A percentile compares a stretch with the other conserved stretches of the same genome.
Evolutionary conservation across 495 filamentous ascomycete genomes (phyloP).

Genomic region (Bathelium albidoporum): DNA sequence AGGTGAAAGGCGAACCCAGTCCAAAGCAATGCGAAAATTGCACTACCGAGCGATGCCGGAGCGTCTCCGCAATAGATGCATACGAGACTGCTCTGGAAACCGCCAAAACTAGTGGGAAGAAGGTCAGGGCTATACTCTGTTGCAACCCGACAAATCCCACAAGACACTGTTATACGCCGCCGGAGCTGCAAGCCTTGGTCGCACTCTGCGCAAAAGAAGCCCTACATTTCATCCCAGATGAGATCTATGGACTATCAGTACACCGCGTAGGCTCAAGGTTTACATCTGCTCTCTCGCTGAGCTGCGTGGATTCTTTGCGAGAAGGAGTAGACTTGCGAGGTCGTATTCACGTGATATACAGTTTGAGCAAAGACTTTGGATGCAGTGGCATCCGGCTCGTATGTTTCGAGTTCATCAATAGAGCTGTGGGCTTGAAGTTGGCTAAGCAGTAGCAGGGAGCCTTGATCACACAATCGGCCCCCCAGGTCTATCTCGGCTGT

Average conservation of each 20-base stretch:
- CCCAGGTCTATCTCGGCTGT: not conserved
- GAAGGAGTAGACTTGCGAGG: not conserved
- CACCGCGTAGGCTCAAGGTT: constrained; percentile 6
- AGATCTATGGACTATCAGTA: constrained; percentile 43
- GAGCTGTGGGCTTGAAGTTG: not conserved
- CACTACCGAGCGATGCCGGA: no score
- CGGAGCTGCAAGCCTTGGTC: constrained; percentile 39
- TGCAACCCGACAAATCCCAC: constrained; percentile 55
- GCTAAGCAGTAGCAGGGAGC: not conserved
- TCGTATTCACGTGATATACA: constrained; percentile 14
- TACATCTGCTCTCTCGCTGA: constrained; percentile 18
- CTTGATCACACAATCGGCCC: not conserved
- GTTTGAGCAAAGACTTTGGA: constrained; percentile 19
- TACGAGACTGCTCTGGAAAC: not conserved
- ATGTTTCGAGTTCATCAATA: not conserved
- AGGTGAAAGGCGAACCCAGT: no score
- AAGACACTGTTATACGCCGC: constrained; percentile 44
- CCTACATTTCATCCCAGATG: constrained; percentile 52
- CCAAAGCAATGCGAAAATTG: no score
- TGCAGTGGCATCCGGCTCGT: constrained; percentile 18
- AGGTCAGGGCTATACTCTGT: not conserved
- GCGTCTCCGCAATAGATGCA: no score
- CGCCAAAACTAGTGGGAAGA: not conserved
- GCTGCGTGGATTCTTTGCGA: not conserved
- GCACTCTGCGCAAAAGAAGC: constrained; percentile 43